Conservation (phyloP, 192 early-diverging fungal genomes). For the Piromyces sp. region DNA sequence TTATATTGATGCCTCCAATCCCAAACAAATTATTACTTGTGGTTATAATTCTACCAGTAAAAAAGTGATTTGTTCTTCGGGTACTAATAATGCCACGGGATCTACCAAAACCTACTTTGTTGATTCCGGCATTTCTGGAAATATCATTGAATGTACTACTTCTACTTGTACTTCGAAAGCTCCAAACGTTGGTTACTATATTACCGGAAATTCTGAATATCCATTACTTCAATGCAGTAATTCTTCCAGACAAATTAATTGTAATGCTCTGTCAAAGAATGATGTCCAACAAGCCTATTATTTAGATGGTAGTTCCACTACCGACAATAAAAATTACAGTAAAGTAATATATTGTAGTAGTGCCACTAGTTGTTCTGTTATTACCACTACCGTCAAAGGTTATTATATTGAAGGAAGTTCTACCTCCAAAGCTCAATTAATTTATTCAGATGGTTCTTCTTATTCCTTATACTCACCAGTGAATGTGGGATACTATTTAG, state of each 20-base stretch:
- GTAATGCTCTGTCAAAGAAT: background rate
- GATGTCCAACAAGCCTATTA: background rate
- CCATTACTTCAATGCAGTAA: background rate
- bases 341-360: background rate
- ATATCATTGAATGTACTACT: background rate
- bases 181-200: background rate
- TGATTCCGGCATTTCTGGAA: background rate
- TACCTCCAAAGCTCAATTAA: background rate
- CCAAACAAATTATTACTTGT: background rate
- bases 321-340: background rate
- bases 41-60: background rate
- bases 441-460: background rate
- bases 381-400: background rate
- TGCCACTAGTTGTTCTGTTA: background rate
- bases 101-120: background rate
- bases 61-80: background rate
- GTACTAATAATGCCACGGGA: background rate
- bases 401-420: background rate
- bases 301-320: background rate
- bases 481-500: background rate
- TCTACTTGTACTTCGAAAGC: background rate
- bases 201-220: background rate
- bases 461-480: background rate
- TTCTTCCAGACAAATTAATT: background rate
- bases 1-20: background rate